Evolutionary conservation across 2,329 filamentous ascomycete genomes (phyloP).

Genomic region (Bertia moriformis): DNA sequence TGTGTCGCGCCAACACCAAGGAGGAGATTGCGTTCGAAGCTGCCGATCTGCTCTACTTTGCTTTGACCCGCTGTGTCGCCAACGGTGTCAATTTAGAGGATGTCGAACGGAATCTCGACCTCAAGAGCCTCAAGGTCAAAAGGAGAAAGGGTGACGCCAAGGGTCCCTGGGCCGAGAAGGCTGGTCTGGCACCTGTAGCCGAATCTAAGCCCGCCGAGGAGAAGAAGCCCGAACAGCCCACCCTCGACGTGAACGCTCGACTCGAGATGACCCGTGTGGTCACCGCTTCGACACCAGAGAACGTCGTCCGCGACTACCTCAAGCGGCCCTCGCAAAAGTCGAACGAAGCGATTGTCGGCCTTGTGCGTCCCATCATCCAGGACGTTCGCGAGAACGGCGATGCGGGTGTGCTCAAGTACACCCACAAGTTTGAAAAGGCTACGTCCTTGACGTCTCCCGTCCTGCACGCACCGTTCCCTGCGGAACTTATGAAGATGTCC

Average conservation of each 20-base stretch:
- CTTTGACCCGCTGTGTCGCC: slow-evolving; percentile 73
- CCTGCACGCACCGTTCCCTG: slow-evolving; percentile 74
- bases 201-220: slow-evolving; percentile 12
- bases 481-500: slow-evolving; percentile 70
- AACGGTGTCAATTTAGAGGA: slow-evolving; percentile 76
- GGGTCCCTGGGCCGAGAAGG: slow-evolving; percentile 76
- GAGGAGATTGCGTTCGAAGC: slow-evolving; percentile 86
- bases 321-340: slow-evolving; percentile 87
- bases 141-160: slow-evolving; percentile 87
- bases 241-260: slow-evolving; percentile 22
- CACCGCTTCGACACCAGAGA: slow-evolving; percentile 44
- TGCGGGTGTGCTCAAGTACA: slow-evolving; percentile 77
- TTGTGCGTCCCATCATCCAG: slow-evolving; percentile 82
- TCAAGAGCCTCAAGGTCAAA: slow-evolving; percentile 91
- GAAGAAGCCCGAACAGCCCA: slow-evolving; percentile 25
- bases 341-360: slow-evolving; percentile 81
- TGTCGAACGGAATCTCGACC: slow-evolving; percentile 81
- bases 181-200: slow-evolving; percentile 6
- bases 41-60: slow-evolving; percentile 91
- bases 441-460: slow-evolving; percentile 81
- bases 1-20: slow-evolving; percentile 72
- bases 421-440: slow-evolving; percentile 95
- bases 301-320: slow-evolving; percentile 59
- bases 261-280: slow-evolving; percentile 77
- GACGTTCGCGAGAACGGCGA: slow-evolving; percentile 75